A percentile compares a stretch with the other conserved stretches of the same genome.
Conservation (phyloP, 2,329 filamentous ascomycete genomes). For the Aspergillus alliaceus region DNA sequence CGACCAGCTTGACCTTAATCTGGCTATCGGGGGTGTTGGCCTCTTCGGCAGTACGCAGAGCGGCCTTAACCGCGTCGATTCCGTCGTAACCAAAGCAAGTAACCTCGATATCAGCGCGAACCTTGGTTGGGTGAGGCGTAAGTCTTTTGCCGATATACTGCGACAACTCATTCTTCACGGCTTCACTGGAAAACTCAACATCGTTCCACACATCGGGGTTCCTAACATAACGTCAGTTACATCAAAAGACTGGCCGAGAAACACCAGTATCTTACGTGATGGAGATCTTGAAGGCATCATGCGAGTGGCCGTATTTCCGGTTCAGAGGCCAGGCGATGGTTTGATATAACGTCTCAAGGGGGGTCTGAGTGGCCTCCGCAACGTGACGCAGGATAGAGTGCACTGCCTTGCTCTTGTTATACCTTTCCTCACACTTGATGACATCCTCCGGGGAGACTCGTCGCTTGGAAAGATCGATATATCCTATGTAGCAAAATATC, state of each 20-base stretch:
- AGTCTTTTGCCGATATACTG: constrained; percentile 96
- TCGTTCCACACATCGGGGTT: constrained; percentile 97
- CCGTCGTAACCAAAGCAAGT: constrained; percentile 95
- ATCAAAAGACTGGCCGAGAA: not conserved
- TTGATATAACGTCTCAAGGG: constrained; percentile 94
- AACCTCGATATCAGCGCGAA: constrained; percentile 95
- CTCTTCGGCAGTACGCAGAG: constrained; percentile 85
- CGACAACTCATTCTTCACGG: constrained; percentile 85
- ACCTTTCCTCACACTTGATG: constrained; percentile 96
- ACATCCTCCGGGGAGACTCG: constrained; percentile 97
- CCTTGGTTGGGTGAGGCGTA: constrained; percentile 97
- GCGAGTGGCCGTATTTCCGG: constrained; percentile 93
- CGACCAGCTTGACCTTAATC: constrained; percentile 98
- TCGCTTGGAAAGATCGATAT: constrained; percentile 98
- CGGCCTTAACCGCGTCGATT: constrained; percentile 95
- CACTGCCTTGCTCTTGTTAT: constrained; percentile 99
- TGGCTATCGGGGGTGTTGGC: constrained; percentile 89
- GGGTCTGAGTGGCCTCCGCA: constrained; percentile 90
- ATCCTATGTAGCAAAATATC: constrained; percentile 51
- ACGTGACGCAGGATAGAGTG: constrained; percentile 99
- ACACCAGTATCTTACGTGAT: constrained; percentile 70
- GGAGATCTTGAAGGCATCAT: constrained; percentile 98
- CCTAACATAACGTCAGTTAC: constrained; percentile 44
- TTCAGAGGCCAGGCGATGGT: constrained; percentile 95
- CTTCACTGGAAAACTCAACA: constrained; percentile 80